These are phyloP conservation scores for Wickerhamomyces bisporus DNA, from an alignment of 805 yeast species.

Conservation along the genomic window DNA sequence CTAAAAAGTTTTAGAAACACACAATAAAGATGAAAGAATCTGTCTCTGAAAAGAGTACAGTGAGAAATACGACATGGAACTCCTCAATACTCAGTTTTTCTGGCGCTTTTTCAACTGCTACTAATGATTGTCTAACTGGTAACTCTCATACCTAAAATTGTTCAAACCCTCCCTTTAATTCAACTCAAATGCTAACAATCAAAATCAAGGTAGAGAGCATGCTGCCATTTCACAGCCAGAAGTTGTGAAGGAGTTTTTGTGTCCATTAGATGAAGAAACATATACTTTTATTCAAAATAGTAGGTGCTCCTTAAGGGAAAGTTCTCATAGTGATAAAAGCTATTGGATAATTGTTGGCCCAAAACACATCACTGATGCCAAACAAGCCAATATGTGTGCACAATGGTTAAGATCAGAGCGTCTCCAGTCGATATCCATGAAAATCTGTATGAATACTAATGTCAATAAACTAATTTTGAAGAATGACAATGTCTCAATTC, in stretches of 20 bases:
- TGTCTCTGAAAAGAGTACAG: no score
- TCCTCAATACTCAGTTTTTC: neutral
- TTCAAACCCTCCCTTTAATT: no score
- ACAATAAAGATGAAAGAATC: no score
- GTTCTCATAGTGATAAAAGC: neutral
- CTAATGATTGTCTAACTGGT: neutral
- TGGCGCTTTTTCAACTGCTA: neutral
- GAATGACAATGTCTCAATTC: neutral
- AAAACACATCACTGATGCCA: slow-evolving; percentile 23
- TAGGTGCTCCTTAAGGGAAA: neutral
- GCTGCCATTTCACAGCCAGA: slow-evolving; percentile 3
- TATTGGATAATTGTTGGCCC: slow-evolving; percentile 29
- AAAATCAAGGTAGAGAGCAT: neutral
- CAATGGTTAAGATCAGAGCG: slow-evolving; percentile 30
- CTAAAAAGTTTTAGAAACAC: no score
- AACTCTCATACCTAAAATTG: neutral
- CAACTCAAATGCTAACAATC: no score
- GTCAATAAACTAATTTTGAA: slow-evolving; percentile 14
- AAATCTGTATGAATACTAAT: slow-evolving; percentile 1
- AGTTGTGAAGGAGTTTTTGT: slow-evolving; percentile 4
- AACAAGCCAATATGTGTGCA: slow-evolving; percentile 36
- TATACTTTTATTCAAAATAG: neutral
- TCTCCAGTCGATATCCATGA: neutral
- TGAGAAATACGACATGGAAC: no score
- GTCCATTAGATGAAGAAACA: neutral